A percentile compares a stretch with the other conserved stretches of the same genome.
phyloP scores from a whole-genome alignment of 345 rosid species.

The Melastoma malabathricum region DNA sequence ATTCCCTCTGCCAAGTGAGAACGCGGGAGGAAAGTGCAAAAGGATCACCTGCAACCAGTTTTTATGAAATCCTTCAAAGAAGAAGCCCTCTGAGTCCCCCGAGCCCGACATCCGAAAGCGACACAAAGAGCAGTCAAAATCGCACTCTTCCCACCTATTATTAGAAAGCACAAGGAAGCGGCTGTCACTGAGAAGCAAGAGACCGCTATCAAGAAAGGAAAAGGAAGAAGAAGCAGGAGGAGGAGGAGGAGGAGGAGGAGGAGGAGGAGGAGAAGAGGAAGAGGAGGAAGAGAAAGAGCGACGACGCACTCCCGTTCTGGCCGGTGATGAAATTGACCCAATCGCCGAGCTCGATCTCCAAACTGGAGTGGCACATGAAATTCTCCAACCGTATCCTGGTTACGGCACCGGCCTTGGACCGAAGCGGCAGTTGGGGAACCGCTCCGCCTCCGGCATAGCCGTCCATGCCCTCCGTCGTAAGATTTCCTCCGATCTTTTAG shows the following conservation, averaged over 20 bases:
- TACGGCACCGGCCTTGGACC: slow-evolving; percentile 60
- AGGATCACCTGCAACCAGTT: slow-evolving; percentile 72
- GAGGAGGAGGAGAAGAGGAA: not conserved
- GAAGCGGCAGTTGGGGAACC: slow-evolving; percentile 12
- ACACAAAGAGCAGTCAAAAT: slow-evolving; percentile 79
- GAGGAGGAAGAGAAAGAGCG: not conserved
- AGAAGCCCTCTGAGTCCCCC: slow-evolving; percentile 78
- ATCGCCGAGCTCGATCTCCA: slow-evolving; percentile 71
- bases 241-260: no score
- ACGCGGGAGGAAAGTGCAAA: not conserved
- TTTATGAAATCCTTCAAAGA: slow-evolving; percentile 74
- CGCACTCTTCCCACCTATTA: slow-evolving; percentile 86
- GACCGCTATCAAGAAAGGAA: no score
- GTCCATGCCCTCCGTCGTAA: slow-evolving; percentile 3
- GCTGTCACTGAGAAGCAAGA: no score
- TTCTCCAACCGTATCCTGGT: slow-evolving; percentile 64
- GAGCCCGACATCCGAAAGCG: slow-evolving; percentile 88
- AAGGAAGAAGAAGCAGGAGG: no score
- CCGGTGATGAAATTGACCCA: slow-evolving; percentile 94
- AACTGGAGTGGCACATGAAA: slow-evolving; percentile 83
- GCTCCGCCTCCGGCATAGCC: slow-evolving; percentile 39
- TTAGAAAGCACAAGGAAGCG: not conserved
- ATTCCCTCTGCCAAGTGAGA: not conserved
- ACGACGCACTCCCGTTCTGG: slow-evolving; percentile 78
- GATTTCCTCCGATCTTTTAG: not conserved